These are phyloP conservation scores for Globisporangium orthogonon DNA, from an alignment of 352 stramenopile species.

Conservation along the genomic window DNA sequence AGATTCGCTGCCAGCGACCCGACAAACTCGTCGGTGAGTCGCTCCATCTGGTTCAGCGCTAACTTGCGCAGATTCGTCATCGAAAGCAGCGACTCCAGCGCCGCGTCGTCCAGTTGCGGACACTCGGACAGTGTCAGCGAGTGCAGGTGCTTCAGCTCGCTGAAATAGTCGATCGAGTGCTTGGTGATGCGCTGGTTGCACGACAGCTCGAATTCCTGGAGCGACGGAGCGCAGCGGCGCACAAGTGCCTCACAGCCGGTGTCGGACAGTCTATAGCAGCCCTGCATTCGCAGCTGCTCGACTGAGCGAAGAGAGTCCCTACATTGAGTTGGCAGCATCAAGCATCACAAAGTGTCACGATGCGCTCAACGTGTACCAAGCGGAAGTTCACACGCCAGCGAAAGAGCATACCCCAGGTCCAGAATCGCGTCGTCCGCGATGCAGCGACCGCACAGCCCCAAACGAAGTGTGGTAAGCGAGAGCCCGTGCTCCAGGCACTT, in stretches of 20 bases:
- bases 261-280: constrained; percentile 75
- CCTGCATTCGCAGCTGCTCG: constrained; percentile 61
- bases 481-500: constrained; percentile 35
- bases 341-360: not conserved
- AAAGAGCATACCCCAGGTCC: constrained; percentile 38
- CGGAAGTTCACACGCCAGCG: not conserved
- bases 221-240: constrained; percentile 55
- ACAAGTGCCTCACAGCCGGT: constrained; percentile 56
- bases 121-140: constrained; percentile 72
- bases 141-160: constrained; percentile 55
- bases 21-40: constrained; percentile 57
- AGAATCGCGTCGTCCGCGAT: constrained; percentile 68
- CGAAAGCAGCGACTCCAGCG: constrained; percentile 45
- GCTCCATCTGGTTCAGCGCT: constrained; percentile 73
- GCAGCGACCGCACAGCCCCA: constrained; percentile 72
- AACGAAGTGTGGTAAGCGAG: constrained; percentile 41
- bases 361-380: not conserved
- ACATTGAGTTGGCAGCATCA: constrained; percentile 1
- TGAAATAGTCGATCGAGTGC: constrained; percentile 65
- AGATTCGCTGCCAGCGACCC: constrained; percentile 25
- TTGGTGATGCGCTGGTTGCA: constrained; percentile 82
- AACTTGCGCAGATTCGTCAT: constrained; percentile 66
- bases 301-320: constrained; percentile 54
- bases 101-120: constrained; percentile 57
- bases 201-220: constrained; percentile 70